Evolutionary conservation across 768 basidiomycete genomes (phyloP).

Genomic region (Mycena olivaceomarginata): DNA sequence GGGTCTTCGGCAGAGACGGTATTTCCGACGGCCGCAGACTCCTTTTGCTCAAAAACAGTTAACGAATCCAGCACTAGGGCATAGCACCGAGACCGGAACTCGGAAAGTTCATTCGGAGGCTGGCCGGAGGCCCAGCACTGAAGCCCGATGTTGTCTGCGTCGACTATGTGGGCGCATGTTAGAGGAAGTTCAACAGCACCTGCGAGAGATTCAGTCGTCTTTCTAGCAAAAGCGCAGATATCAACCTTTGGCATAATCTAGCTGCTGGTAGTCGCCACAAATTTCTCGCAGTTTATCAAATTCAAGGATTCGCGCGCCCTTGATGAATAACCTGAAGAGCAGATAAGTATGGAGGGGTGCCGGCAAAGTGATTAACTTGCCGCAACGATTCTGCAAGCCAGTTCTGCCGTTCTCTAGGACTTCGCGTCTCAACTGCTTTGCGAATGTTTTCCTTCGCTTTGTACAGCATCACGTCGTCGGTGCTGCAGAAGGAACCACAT

Average conservation of each 20-base stretch:
- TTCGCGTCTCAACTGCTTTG: constrained; percentile 89
- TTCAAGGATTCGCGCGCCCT: constrained; percentile 90
- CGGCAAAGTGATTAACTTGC: constrained; percentile 61
- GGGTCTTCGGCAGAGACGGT: constrained; percentile 66
- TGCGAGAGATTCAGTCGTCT: constrained; percentile 50
- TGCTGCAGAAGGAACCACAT: constrained; percentile 98
- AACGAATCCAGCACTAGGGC: constrained; percentile 90
- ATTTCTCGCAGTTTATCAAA: constrained; percentile 91
- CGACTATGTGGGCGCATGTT: constrained; percentile 86
- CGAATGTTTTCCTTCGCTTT: constrained; percentile 97
- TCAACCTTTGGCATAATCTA: constrained; percentile 88
- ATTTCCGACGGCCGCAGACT: constrained; percentile 47
- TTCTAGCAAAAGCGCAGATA: not conserved
- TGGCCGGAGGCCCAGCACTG: constrained; percentile 86
- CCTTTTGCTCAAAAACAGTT: constrained; percentile 83
- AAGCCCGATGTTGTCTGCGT: constrained; percentile 83
- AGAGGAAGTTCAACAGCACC: constrained; percentile 92
- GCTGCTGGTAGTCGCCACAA: constrained; percentile 90
- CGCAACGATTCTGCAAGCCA: constrained; percentile 91
- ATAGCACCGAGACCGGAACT: constrained; percentile 85
- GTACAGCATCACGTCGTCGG: constrained; percentile 98
- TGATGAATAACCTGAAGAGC: constrained; percentile 84
- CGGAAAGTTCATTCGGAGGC: constrained; percentile 71
- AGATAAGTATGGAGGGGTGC: constrained; percentile 28
- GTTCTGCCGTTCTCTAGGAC: constrained; percentile 83